Evolutionary conservation across 768 basidiomycete genomes (phyloP), one percentile per base, ranked within the genome.

Genomic region (Mrakia frigida): DNA sequence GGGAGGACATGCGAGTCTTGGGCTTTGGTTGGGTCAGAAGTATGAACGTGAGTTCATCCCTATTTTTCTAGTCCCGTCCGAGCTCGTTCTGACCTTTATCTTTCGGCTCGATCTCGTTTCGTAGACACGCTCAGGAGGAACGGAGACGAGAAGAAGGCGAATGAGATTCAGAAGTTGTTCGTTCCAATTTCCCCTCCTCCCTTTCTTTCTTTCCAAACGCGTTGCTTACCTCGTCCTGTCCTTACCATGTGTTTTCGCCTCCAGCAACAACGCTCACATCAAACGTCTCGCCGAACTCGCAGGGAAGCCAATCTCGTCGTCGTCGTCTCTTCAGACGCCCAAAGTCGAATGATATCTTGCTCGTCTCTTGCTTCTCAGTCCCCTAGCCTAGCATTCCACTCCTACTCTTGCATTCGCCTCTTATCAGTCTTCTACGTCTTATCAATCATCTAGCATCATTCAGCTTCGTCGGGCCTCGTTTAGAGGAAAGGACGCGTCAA

Each of bases 11-110:
- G 77, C 77, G 14, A 72, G 72, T 23, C 61, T 77, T 13, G 77
- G 72, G 3, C 39, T 69, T 11, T 77, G 77, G 77, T 31, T 77
- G 53, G 72, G 72, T 10, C 67, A 77, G 37, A 77, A 77, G 50
- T 77, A 74, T 28, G 73, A 77, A 31, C 33, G 77, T 77, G 28
- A 59, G 73, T 53, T 28, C 21, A 16, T 3, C 46, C 23, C 33
- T 61, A n/a, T 53, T 18, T 28, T 25, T 37, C 21, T 35, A 10
- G 16, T 33, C 35, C 14, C 10, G 6, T n/a, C 21, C 11, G 28
- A 33, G 16, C 61, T 63, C 14, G 4, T 23, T 16, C 23, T 53
- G 43, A 46, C 43, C 33, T 6, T n/a, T 25, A 28, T 70, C 25
- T 3, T 21, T 16, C 6, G 21, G 2, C 3, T 21, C 43, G 25